Evolutionary conservation across 78 protist genomes (phyloP), one percentile per base, ranked within the genome.

Genomic region (Tieghemostelium lacteum): DNA sequence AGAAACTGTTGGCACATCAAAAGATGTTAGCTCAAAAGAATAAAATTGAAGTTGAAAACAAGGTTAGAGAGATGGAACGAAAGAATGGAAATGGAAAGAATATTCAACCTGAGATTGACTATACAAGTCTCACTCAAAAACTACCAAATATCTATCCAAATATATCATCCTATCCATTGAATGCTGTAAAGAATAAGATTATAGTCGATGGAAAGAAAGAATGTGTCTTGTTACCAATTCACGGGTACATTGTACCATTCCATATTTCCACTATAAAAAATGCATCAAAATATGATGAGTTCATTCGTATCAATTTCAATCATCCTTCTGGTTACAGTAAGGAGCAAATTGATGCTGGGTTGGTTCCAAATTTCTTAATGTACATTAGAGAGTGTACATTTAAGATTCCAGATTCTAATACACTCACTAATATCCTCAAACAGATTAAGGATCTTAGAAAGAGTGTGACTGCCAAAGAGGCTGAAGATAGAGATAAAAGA

Each of bases 161-260:
- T 10, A 34, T 45, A 8, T 29, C 42, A 6, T 28, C 67, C 0
- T 93, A n/a, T 49, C 95, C 77, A 62, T 34, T 65, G 40, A 78
- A 63, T 34, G 73, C 63, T 17, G 85, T 72, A 7, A 83, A 83
- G 71, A 83, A 83, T 73, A 83, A 63, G 67, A 95, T 96, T 22
- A 28, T 42, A 7, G 94, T 97, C 55, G 99, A 98, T 55, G 12
- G 2, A 45, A 33, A 42, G 55, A 65, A 45, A 1, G 94, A 93
- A 39, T 7, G 98, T 1, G 65, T 98, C 31, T 14, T 98, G 1
- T 63, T 98, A 8, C 99, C 98, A 29, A 86, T 98, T 65, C 85
- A 58, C 33, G 98, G 98, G 3, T 50, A 60, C 16, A 58, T 71
- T 39, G 97, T 97, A 0, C 98, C 99, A n/a, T 92, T 98, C 89